Evolutionary conservation across 169 alveolate genomes (phyloP).

Genomic region (Cryptosporidium ryanae): DNA sequence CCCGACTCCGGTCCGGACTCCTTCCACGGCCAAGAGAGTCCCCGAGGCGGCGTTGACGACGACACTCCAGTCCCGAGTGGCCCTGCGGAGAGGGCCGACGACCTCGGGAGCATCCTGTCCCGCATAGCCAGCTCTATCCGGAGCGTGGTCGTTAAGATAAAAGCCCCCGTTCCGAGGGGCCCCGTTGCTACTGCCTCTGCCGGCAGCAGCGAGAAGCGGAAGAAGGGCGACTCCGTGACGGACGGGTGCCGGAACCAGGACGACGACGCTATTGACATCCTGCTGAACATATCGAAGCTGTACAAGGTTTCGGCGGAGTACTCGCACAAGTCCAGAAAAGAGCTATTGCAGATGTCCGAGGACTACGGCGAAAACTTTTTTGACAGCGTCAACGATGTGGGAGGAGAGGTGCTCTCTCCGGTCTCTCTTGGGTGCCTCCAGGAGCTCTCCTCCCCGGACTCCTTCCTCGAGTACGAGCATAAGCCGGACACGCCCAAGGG

Average conservation of each 20-base stretch:
- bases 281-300: conserved; percentile 35
- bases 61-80: no score
- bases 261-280: neutral
- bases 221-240: neutral
- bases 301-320: conserved; percentile 64
- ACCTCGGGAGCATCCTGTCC: conserved; percentile 40
- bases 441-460: conserved; percentile 63
- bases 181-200: neutral
- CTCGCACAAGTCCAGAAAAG: conserved; percentile 18
- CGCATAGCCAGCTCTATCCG: conserved; percentile 45
- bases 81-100: neutral
- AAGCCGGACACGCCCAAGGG: conserved; percentile 4
- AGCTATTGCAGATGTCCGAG: neutral
- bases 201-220: neutral
- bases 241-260: neutral
- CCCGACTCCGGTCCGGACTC: no score
- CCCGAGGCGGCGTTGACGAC: no score
- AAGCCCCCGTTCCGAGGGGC: neutral
- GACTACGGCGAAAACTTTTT: conserved; percentile 27
- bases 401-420: conserved; percentile 55
- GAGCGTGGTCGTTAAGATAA: conserved; percentile 4
- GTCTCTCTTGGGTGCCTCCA: conserved; percentile 52
- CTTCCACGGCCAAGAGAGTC: no score
- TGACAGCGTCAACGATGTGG: neutral
- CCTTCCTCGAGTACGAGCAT: conserved; percentile 37